Base-by-base conservation (phyloP, 768 basidiomycete species). In the Amanita rubescens region DNA sequence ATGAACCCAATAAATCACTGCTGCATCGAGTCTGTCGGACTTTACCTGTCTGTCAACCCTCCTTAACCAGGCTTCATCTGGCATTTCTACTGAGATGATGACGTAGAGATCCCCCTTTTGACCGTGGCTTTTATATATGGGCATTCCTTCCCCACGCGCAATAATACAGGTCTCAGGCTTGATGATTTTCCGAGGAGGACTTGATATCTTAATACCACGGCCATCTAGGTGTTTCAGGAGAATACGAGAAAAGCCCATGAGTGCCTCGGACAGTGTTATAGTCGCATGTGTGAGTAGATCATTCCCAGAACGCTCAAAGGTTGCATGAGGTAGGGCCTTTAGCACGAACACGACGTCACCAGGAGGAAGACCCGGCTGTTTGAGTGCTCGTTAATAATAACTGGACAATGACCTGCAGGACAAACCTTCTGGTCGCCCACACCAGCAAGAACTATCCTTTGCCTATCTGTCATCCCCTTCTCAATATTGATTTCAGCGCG, bases 191-290 rank as follows among this genome's bases (percentile, higher is more conserved):
- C 85, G 82, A 0, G 80, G 75, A 4, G 89, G 89, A 58, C 81
- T 85, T 0, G 81, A 70, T 11, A 96, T 80, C 34, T 81, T 82
- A 49, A 97, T 76, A n/a, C 93, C 93, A 12, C 93, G 82, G 9
- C 94, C 94, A 63, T 99, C 95, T 27, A 99, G 76, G 66, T 99
- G 95, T 6, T 85, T 89, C 54, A 99, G 72, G 20, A 96, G 70
- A 57, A 97, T 85, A 24, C 95, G 82, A 44, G 85, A 89, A 71
- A 99, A 94, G n/a, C 95, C 95, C 50, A 96, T 78, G 9, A 98
- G 78, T 3, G 94, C 90, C 69, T 99, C 95, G 9, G 94, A 94
- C 25, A 98, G 75, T 0, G 92, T 94, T 53, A 99, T 85, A 43
- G 84, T 83, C 53, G 93, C 81, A 30, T 79, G 82, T 2, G 90